phyloP scores from a whole-genome alignment of 2,329 filamentous ascomycete species.

The Clonostachys rhizophaga region DNA sequence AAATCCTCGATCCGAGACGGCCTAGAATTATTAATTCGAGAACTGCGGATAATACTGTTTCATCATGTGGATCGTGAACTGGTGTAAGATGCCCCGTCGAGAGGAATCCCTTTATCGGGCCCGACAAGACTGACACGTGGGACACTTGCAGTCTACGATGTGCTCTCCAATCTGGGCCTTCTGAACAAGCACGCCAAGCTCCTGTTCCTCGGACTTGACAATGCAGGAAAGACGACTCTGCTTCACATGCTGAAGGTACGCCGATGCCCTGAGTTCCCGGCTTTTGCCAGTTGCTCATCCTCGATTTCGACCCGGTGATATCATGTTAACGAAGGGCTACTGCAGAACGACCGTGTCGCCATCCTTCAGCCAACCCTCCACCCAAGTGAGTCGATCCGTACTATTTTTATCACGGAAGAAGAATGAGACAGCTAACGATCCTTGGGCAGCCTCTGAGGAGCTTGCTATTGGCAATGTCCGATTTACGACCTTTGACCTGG shows the following conservation, averaged over 20 bases:
- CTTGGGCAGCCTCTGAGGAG: slow-evolving; percentile 71
- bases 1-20: neutral
- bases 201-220: slow-evolving; percentile 88
- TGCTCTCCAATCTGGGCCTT: slow-evolving; percentile 81
- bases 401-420: neutral
- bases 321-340: neutral
- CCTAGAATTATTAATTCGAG: no score
- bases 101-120: neutral
- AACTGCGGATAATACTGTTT: neutral
- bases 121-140: slow-evolving; percentile 21
- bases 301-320: neutral
- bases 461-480: slow-evolving; percentile 88
- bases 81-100: slow-evolving; percentile 63
- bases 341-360: slow-evolving; percentile 84
- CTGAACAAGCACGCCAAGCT: slow-evolving; percentile 96
- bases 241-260: slow-evolving; percentile 92
- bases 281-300: neutral
- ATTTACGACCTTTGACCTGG: slow-evolving; percentile 92
- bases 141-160: slow-evolving; percentile 65
- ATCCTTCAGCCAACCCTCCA: slow-evolving; percentile 88
- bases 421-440: slow-evolving; percentile 6
- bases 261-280: slow-evolving; percentile 3
- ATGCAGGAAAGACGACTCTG: slow-evolving; percentile 90
- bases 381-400: slow-evolving; percentile 61
- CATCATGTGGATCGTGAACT: slow-evolving; percentile 91